Evolutionary conservation across 2,329 filamentous ascomycete species (phyloP), one percentile per base, ranked within the genome.

Genomic region (Byssoonygena ceratinophila): DNA sequence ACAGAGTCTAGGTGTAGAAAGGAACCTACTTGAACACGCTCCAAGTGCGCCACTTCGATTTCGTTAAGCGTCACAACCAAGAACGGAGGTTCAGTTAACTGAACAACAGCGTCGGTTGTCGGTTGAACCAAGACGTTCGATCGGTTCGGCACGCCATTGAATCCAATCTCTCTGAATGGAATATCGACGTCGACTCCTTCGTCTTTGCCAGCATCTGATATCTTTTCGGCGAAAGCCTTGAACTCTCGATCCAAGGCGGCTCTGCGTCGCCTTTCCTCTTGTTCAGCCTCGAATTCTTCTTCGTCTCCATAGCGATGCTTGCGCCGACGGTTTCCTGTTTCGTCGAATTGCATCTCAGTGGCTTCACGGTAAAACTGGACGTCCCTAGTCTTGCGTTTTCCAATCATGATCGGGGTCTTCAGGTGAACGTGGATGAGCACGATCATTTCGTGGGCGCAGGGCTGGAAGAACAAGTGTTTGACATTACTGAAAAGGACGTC

Each of bases 311-410:
- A 97, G 46, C 92, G 84, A 71, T 97, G 94, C 72, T 96, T 96
- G 59, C 92, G 86, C 74, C 96, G 95, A 58, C 94, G 81, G 71
- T 97, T 98, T 60, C 92, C 94, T 45, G 92, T 98, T 73, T 98
- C 92, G 64, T 98, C 92, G 61, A 98, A 97, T 64, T 95, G 89
- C 68, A 98, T 97, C 60, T 98, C 92, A 0, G 92, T 97, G 2
- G 92, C 92, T 73, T 98, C 92, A 51, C 92, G 82, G 65, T 96
- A 96, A 71, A 98, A 98, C 62, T 98, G 94, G 1, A 98, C 86
- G 67, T 98, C 94, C 74, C 92, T 96, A 9, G 92, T 94, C 80
- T 98, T 98, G 74, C 94, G 94, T 77, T 95, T 97, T 56, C 92
- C 92, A 57, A 98, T 86, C 69, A 98, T 89, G 66, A 98, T 97